These are phyloP conservation scores for Rubia peregrina DNA, from an alignment of 305 asterid genomes.

Conservation along the genomic window DNA sequence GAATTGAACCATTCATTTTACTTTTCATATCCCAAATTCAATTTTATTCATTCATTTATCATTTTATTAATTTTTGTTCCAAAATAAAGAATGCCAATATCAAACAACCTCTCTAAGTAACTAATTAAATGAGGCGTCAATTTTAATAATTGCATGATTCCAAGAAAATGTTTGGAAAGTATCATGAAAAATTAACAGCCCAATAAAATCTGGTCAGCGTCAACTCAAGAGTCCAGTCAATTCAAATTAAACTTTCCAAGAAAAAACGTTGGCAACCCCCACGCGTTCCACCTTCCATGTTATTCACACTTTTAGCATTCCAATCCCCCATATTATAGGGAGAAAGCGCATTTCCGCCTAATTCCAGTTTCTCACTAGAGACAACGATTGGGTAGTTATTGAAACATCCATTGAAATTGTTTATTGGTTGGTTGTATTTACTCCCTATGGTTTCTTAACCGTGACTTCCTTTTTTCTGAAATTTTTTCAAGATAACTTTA, in stretches of 20 bases:
- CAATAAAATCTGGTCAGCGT: background rate
- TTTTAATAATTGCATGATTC: too few relatives aligned
- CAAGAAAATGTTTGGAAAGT: background rate
- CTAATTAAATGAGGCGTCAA: too few relatives aligned
- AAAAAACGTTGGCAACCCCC: background rate
- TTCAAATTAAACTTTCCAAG: background rate
- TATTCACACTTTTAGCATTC: background rate
- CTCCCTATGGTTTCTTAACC: too few relatives aligned
- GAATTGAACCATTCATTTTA: too few relatives aligned
- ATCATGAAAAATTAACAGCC: background rate
- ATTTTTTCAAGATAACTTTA: too few relatives aligned
- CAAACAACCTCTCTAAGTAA: too few relatives aligned
- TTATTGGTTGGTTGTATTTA: background rate
- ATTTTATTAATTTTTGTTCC: too few relatives aligned
- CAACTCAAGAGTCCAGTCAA: background rate
- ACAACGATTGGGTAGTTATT: background rate
- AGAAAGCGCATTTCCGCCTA: background rate
- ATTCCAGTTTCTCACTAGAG: background rate
- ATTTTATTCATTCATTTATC: too few relatives aligned
- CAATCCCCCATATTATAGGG: background rate
- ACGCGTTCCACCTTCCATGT: background rate
- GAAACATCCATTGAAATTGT: too few relatives aligned
- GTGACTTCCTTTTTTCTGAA: too few relatives aligned
- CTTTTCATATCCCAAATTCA: too few relatives aligned
- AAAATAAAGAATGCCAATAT: too few relatives aligned